Base-by-base conservation (phyloP, 2,329 filamentous ascomycete species). In the Colletotrichum phormii region DNA sequence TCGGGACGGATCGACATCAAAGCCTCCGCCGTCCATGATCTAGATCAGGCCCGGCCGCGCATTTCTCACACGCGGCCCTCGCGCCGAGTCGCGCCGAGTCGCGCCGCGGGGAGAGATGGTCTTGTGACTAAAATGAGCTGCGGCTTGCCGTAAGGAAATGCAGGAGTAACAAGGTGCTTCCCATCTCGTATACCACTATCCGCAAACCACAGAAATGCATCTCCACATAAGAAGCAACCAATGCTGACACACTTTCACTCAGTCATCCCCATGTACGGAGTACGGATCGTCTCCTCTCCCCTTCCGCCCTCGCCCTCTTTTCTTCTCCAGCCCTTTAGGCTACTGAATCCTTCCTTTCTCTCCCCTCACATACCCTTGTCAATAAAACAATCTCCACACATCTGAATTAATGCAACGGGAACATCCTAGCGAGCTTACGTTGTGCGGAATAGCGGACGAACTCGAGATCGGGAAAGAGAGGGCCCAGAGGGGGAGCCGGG, bases 51-150 rank as follows among this genome's bases (percentile, higher is more conserved):
- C 42, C 42, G 42, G 18, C 42, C 42, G 42, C 42, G 42, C 26
- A 7, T 49, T 49, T 49, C 42, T n/a, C 8, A n/a, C 42, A 11
- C 42, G 42, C 42, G 15, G 42, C 42, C 42, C 18, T 42, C 37
- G 37, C 37, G 37, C 37, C 37, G 37, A 42, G 13, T 42, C 37
- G 37, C 37, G 13, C 37, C 37, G 37, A n/a, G n/a, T n/a, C n/a
- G n/a, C n/a, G n/a, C n/a, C n/a, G n/a, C 37, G 37, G 13, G 13
- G 18, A n/a, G 18, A 49, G 42, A 26, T 26, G 26, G 42, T 63
- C 60, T 63, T 18, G 60, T 53, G 60, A 63, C 46, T 8, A 49
- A 35, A 49, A 53, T 53, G 46, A 29, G n/a, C 60, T 63, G 42
- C 60, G 26, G 12, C 29, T 63, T 63, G 60, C 31, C n/a, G 46